Percentiles rank a stretch among this genome's conserved stretches.
phyloP scores from a whole-genome alignment of 257 asterid genomes.

The Eustoma russellianum region DNA sequence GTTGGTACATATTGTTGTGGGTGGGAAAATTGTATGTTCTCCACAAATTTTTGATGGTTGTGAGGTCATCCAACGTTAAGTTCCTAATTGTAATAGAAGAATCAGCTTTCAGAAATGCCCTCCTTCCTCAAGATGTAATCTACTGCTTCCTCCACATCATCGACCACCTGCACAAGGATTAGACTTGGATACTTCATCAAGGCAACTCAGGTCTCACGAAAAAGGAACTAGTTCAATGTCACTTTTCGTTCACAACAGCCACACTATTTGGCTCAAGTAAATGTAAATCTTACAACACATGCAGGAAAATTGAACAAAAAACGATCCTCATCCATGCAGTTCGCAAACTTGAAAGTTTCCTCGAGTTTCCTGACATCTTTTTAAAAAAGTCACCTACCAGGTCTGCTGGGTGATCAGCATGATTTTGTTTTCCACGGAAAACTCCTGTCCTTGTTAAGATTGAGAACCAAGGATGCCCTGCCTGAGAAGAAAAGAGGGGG shows the following conservation, averaged over 20 bases:
- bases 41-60: no score
- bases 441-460: slow-evolving; percentile 90
- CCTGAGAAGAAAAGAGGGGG: slow-evolving; percentile 40
- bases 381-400: slow-evolving; percentile 31
- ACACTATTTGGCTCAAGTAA: background rate
- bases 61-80: no score
- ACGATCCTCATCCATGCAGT: background rate
- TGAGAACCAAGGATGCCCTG: slow-evolving; percentile 81
- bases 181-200: background rate
- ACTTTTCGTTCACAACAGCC: background rate
- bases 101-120: slow-evolving; percentile 17
- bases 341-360: background rate
- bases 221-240: background rate
- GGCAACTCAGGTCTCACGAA: background rate
- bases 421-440: slow-evolving; percentile 62
- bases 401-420: slow-evolving; percentile 58
- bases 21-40: no score
- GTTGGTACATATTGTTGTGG: no score
- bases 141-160: slow-evolving; percentile 78
- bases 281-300: background rate
- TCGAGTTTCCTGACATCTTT: background rate
- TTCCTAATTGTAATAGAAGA: no score
- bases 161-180: slow-evolving; percentile 56
- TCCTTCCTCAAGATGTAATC: slow-evolving; percentile 69
- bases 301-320: background rate